phyloP scores from a whole-genome alignment of 306 rosid species.

The Boehmeria nivea region DNA sequence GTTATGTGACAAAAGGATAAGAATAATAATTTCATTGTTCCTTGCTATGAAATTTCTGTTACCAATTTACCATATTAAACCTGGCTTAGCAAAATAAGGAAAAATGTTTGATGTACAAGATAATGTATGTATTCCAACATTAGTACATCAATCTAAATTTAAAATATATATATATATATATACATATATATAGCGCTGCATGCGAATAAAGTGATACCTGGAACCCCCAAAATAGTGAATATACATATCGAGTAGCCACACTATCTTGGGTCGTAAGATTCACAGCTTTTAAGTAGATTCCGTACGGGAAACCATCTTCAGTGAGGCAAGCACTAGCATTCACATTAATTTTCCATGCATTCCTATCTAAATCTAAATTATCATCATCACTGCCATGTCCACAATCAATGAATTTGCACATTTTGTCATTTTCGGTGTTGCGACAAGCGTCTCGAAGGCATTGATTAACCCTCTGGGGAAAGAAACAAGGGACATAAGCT shows the following conservation, averaged over 20 bases:
- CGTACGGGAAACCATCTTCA: constrained; percentile 31
- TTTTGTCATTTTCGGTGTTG: rapidly evolving
- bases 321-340: constrained; percentile 39
- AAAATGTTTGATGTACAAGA: too few species aligned
- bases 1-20: too few species aligned
- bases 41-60: too few species aligned
- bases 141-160: too few species aligned
- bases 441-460: constrained; percentile 60
- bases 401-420: constrained; percentile 60
- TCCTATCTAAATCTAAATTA: neutral
- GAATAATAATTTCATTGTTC: too few species aligned
- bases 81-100: too few species aligned
- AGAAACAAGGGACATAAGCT: constrained; percentile 19
- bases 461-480: constrained; percentile 68
- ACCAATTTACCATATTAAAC: too few species aligned
- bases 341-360: neutral
- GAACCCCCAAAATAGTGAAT: constrained; percentile 83
- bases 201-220: constrained; percentile 38
- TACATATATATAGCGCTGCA: too few species aligned
- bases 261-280: constrained; percentile 35
- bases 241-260: constrained; percentile 53
- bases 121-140: too few species aligned
- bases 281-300: constrained; percentile 57
- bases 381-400: constrained; percentile 29
- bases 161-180: too few species aligned